Base-by-base conservation (phyloP, 2,329 filamentous ascomycete species). In the Diaporthe nobilis region DNA sequence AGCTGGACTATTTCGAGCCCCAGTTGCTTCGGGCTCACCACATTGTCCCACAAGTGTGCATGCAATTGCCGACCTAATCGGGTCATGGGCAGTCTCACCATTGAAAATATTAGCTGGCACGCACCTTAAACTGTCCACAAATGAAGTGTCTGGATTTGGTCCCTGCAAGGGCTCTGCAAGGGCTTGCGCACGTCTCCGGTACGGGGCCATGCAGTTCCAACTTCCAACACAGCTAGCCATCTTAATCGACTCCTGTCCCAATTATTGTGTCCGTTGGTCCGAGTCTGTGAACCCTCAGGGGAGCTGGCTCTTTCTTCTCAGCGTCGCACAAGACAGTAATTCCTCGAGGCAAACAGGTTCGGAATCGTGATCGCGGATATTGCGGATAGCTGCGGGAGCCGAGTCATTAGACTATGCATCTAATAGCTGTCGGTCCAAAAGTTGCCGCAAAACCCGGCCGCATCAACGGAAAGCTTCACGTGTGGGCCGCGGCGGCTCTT, bases 331-430 rank as follows among this genome's bases (percentile, higher is more conserved):
- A 13, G 12, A 13, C 10, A 13, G 37, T 13, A 39, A 39, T 15
- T 39, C 37, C 12, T 13, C 10, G 12, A 39, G 12, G 37, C 37
- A 39, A 39, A 39, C 12, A 12, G 37, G 37, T 13, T 39, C 37
- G 37, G 1, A 39, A 39, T 39, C 37, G 37, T 39, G 12, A 53
- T n/a, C 10, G 34, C 44, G 61, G 44, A 17, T 67, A 67, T 67
- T 67, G 61, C 61, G 61, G 61, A 13, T 44, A 67, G 61, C 44
- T 67, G 61, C 61, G 28, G 61, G 44, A 49, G 25, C 39, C 42
- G 39, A 65, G 60, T 47, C 60, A 65, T 47, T 34, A 0, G 20
- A 47, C 42, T 31, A 22, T 34, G 25, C 28, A 34, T 0, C 58
- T n/a, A 47, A 49, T 17, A 34, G 4, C 8, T 49, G 7, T 15